These are phyloP conservation scores for Eucalyptus albens DNA, from an alignment of 345 rosid genomes.

Conservation along the genomic window DNA sequence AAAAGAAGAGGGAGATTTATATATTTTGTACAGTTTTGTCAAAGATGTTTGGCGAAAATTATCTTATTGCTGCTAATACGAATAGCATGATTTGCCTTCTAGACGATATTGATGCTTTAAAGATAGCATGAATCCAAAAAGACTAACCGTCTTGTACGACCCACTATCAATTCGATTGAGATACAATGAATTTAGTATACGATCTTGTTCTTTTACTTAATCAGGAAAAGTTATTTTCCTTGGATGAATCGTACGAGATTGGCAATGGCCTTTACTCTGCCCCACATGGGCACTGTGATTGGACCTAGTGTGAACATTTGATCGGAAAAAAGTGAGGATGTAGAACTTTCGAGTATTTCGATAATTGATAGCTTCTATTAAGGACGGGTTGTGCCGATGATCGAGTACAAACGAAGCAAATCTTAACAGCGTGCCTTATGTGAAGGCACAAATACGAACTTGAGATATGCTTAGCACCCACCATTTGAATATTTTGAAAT, in stretches of 20 bases:
- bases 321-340: not conserved
- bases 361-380: not conserved
- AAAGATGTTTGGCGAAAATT: not conserved
- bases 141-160: not conserved
- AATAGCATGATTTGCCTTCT: not conserved
- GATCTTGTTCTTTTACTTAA: not conserved
- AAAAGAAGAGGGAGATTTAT: not conserved
- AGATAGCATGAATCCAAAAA: not conserved
- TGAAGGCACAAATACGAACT: not conserved
- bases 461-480: not conserved
- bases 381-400: not conserved
- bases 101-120: not conserved
- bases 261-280: not conserved
- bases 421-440: not conserved
- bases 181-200: not conserved
- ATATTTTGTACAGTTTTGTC: not conserved
- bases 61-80: not conserved
- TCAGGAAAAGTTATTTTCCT: not conserved
- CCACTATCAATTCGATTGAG: not conserved
- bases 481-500: not conserved
- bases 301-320: not conserved
- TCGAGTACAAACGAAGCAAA: not conserved
- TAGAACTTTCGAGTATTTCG: not conserved
- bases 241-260: not conserved
- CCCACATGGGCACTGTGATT: not conserved